These are phyloP conservation scores for Eucalyptus polybractea DNA, from an alignment of 345 rosid species.

Conservation along the genomic window DNA sequence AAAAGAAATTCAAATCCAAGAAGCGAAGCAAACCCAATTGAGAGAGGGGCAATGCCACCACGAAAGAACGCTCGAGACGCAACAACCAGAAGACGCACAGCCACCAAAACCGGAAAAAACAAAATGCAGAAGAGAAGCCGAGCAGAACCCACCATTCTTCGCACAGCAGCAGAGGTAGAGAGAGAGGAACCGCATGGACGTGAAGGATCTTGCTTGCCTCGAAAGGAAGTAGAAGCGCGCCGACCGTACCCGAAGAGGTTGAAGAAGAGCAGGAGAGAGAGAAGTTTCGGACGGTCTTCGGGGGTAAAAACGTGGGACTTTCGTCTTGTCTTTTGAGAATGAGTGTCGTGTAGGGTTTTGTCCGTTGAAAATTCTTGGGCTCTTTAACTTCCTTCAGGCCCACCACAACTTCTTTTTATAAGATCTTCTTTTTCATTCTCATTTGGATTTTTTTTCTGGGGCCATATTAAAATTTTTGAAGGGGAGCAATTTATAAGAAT, in stretches of 20 bases:
- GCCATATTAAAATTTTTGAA: not conserved
- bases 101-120: not conserved
- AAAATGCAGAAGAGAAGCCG: not conserved
- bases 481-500: too few species aligned
- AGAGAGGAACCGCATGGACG: not conserved
- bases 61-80: not conserved
- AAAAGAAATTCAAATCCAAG: not conserved
- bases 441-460: not conserved
- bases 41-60: not conserved
- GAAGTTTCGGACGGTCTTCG: not conserved
- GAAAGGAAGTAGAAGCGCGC: not conserved
- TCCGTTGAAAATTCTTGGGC: not conserved
- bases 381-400: not conserved
- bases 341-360: not conserved
- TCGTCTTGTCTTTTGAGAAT: not conserved
- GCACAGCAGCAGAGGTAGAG: not conserved
- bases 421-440: not conserved
- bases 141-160: not conserved
- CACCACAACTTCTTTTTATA: not conserved
- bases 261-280: not conserved
- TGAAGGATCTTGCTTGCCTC: not conserved
- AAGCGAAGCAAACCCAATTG: not conserved
- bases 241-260: not conserved
- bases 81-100: not conserved
- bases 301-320: not conserved